Evolutionary conservation across 2,329 filamentous ascomycete species (phyloP), one percentile per base, ranked within the genome.

Genomic region (Arthrobotrys conoides): DNA sequence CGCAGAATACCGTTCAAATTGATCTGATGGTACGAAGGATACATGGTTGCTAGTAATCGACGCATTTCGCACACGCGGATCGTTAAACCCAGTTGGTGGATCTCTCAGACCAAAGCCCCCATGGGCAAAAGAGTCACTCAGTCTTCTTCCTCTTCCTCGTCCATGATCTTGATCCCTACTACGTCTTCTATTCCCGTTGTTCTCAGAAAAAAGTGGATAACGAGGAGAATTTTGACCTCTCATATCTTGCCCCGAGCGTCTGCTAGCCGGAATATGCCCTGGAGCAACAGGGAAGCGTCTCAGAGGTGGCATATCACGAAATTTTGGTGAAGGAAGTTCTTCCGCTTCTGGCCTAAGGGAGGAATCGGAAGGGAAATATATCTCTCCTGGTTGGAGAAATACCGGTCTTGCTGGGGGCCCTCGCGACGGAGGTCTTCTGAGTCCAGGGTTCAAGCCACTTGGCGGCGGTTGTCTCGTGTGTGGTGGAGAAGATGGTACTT

Each of bases 11-110:
- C 46, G 38, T 12, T 49, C 61, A 36, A 67, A 73, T 18, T 73
- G 22, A 12, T 67, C 38, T 0, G 41, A 33, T 20, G 70, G 61
- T 9, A 24, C 70, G 8, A 49, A 73, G 6, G 27, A 44, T 36
- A 73, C 61, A 44, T 67, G 70, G 41, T 44, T 36, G 10, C 63
- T 73, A 9, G 22, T 18, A 14, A 51, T 49, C 2, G 70, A 66
- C 12, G 61, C 63, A 16, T 27, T 64, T 44, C 70, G 22, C 4
- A 27, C 49, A n/a, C 27, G 12, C n/a, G 48, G 33, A 16, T 66
- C 24, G 14, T 27, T 18, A 16, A 64, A 46, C n/a, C 16, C 22
- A 4, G 22, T 10, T 16, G 2, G 16, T 12, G 41, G 49, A n/a
- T 20, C 46, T 12, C 44, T 24, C 61, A 33, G 36, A 12, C 27